Evolutionary conservation across 2,329 filamentous ascomycete species (phyloP).

Genomic region (Diplodia intermedia): DNA sequence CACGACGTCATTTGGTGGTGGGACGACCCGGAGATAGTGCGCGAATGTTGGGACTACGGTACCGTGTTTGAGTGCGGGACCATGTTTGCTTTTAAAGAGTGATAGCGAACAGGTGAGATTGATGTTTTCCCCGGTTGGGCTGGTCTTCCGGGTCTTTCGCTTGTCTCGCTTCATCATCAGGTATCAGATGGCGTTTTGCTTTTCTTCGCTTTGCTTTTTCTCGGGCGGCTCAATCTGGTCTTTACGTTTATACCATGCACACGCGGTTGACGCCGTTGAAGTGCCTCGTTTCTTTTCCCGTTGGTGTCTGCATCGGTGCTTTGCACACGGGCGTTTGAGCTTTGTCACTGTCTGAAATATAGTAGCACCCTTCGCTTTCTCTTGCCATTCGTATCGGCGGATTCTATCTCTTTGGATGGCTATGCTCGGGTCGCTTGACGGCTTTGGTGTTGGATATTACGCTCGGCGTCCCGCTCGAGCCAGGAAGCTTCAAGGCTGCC

Average conservation of each 20-base stretch:
- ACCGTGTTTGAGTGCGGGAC: constrained; percentile 49
- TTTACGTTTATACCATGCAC: constrained; percentile 16
- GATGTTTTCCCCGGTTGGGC: neutral
- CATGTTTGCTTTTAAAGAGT: constrained; percentile 46
- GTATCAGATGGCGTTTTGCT: neutral
- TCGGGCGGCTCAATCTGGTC: neutral
- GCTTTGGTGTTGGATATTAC: constrained; percentile 7
- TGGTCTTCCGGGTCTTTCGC: neutral
- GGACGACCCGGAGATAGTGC: constrained; percentile 47
- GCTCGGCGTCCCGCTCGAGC: neutral
- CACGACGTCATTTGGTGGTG: constrained; percentile 45
- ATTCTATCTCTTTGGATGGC: neutral
- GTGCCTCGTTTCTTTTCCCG: neutral
- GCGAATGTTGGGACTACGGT: constrained; percentile 45
- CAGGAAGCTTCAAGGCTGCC: neutral
- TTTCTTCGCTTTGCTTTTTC: constrained; percentile 2
- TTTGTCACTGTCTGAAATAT: constrained; percentile 2
- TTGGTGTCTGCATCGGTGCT: neutral
- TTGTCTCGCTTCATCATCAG: neutral
- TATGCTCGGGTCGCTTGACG: neutral
- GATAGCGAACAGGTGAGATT: neutral
- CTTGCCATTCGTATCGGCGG: neutral
- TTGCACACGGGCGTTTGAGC: neutral
- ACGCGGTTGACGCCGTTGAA: neutral
- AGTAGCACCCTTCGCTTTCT: neutral